Evolutionary conservation across 2,329 filamentous ascomycete genomes (phyloP).

Genomic region (Monosporascus sp.): DNA sequence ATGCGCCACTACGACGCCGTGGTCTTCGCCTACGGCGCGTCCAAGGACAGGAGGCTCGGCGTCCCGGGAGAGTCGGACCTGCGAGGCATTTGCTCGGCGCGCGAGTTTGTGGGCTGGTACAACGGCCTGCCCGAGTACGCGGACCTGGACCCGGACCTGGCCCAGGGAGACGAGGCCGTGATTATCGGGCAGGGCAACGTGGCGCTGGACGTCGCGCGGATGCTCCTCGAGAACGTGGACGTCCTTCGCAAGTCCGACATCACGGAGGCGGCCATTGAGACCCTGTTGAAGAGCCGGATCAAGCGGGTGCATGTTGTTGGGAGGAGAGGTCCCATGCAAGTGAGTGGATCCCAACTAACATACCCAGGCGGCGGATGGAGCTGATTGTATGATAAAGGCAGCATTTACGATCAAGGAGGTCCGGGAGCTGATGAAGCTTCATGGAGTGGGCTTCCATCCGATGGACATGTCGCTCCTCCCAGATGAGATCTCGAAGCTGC

Average conservation of each 20-base stretch:
- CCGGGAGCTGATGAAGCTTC: constrained; percentile 78
- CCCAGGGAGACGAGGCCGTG: constrained; percentile 72
- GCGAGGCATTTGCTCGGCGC: constrained; percentile 75
- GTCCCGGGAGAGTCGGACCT: constrained; percentile 73
- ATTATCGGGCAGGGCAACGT: constrained; percentile 96
- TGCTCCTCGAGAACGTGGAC: constrained; percentile 73
- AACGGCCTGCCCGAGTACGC: constrained; percentile 86
- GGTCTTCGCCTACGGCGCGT: constrained; percentile 87
- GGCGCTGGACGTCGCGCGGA: constrained; percentile 85
- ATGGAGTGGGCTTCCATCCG: constrained; percentile 64
- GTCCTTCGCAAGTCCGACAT: constrained; percentile 80
- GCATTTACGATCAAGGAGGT: constrained; percentile 95
- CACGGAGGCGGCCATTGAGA: constrained; percentile 73
- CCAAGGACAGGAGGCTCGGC: constrained; percentile 71
- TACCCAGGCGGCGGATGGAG: no score
- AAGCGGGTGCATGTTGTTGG: constrained; percentile 83
- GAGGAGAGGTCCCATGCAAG: constrained; percentile 82
- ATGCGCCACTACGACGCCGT: constrained; percentile 86
- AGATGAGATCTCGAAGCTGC: constrained; percentile 59
- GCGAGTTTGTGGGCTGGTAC: constrained; percentile 97
- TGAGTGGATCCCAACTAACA: constrained; percentile 28
- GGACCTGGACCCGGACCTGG: constrained; percentile 66
- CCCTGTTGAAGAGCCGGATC: constrained; percentile 66
- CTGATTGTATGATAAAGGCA: constrained; percentile 47
- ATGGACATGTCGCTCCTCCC: constrained; percentile 65